Conservation (phyloP, 106 monocot genomes). For the Apostasia ramifera region DNA sequence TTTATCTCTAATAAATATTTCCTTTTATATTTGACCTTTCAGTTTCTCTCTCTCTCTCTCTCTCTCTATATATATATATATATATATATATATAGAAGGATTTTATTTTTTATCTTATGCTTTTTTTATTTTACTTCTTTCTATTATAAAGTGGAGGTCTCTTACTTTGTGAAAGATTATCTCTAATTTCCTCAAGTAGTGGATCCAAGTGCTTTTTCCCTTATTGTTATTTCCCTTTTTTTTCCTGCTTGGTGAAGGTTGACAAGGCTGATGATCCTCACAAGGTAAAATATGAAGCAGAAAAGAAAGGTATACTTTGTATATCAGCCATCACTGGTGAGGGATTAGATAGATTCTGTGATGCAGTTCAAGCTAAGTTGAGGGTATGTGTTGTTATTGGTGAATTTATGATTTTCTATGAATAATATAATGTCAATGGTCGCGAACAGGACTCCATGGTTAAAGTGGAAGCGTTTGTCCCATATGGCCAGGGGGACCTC, state of each 20-base stretch:
- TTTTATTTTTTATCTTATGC: too few species aligned
- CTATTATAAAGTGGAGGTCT: too few species aligned
- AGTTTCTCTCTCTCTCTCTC: too few species aligned
- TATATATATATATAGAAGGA: too few species aligned
- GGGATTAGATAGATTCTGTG: conserved; percentile 70
- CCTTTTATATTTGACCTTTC: too few species aligned
- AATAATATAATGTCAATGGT: neutral
- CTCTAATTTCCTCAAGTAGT: too few species aligned
- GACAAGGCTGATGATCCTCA: conserved; percentile 63
- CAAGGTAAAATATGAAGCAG: conserved; percentile 54
- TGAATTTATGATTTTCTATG: neutral
- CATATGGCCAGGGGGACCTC: conserved; percentile 83
- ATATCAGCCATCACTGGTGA: conserved; percentile 84
- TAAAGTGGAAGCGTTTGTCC: conserved; percentile 74
- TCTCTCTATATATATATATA: too few species aligned
- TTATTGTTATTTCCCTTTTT: neutral
- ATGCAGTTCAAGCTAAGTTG: conserved; percentile 73
- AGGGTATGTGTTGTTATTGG: conserved; percentile 30
- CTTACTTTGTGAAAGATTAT: too few species aligned
- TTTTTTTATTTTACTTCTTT: too few species aligned
- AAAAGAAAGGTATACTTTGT: conserved; percentile 55
- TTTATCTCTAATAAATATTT: too few species aligned
- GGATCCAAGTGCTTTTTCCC: neutral
- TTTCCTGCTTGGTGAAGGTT: conserved; percentile 31
- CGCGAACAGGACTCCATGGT: conserved; percentile 66